Percentiles rank a stretch among this genome's conserved stretches.
These are phyloP conservation scores for Talaromyces adpressus DNA, from an alignment of 495 filamentous ascomycete species.

Conservation along the genomic window DNA sequence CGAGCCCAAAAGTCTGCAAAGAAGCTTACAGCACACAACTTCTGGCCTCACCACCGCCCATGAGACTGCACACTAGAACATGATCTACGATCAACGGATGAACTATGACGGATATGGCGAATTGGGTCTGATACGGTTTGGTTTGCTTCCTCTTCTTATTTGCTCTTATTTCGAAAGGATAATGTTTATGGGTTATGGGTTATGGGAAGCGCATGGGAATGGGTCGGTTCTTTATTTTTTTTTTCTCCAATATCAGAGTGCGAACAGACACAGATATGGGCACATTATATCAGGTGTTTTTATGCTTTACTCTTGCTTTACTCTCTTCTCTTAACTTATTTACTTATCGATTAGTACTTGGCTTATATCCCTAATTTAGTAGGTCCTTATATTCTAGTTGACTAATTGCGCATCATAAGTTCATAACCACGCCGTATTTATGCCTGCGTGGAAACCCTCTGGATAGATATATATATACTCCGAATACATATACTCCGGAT, in stretches of 20 bases:
- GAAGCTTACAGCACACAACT: constrained; percentile 18
- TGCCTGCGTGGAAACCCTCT: too few relatives aligned
- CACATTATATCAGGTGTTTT: neutral
- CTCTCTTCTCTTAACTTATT: neutral
- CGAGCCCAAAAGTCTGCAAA: constrained; percentile 34
- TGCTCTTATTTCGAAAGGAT: constrained; percentile 8
- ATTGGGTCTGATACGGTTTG: neutral
- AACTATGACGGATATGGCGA: constrained; percentile 6
- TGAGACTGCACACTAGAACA: neutral
- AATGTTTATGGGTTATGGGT: neutral
- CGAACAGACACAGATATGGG: neutral
- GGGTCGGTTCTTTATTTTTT: neutral
- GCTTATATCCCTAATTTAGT: too few relatives aligned
- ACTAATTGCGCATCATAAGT: too few relatives aligned
- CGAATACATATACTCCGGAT: too few relatives aligned
- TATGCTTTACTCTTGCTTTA: neutral
- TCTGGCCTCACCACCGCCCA: neutral
- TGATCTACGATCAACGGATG: constrained; percentile 2
- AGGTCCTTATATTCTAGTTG: too few relatives aligned
- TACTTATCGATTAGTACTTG: neutral
- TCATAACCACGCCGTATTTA: too few relatives aligned
- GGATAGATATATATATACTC: too few relatives aligned
- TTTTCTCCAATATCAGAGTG: neutral
- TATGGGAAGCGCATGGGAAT: neutral
- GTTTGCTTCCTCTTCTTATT: constrained; percentile 3